Evolutionary conservation across 2,329 filamentous ascomycete species (phyloP), one percentile per base, ranked within the genome.

Genomic region (Sporothrix brasiliensis): DNA sequence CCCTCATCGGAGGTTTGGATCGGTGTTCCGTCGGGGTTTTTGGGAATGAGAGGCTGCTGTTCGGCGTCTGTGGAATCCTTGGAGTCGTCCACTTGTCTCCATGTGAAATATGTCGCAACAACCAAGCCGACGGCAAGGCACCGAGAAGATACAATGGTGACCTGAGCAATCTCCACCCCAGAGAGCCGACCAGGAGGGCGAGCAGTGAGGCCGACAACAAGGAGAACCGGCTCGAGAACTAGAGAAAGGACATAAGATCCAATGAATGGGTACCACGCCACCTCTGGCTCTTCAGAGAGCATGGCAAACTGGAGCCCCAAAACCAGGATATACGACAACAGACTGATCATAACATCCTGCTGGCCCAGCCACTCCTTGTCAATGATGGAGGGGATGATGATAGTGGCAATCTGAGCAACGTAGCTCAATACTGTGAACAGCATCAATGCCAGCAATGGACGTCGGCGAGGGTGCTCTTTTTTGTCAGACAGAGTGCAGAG

Each of bases 241-340:
- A 90, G 78, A 16, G 86, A 86, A 19, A 91, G 77, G 41, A 86
- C 74, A 83, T 89, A 91, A 14, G 87, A 86, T 21, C 88, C 89
- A 73, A 86, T 85, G 73, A 88, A 88, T 0, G 89, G 88, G 74
- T 89, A 88, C 83, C 88, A 89, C 11, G 87, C 82, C 2, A 84
- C 82, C 67, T 83, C 81, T 41, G 81, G 76, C 21, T 81, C 80
- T 68, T 87, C 85, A 2, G 82, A 79, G 16, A 91, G 81, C 24
- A 83, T 83, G 53, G 85, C 82, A 71, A 88, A 80, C 74, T 90
- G 83, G 16, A 89, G 83, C 3, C 87, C 85, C 77, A 89, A 92
- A n/a, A 88, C 82, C 39, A 92, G 79, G 60, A 88, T 81, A 69
- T 87, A 90, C 1, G 88, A 86, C 34, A 91, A 79, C 50, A 86